Base-by-base conservation (phyloP, 352 stramenopile species). In the Phytopythium sindhum region DNA sequence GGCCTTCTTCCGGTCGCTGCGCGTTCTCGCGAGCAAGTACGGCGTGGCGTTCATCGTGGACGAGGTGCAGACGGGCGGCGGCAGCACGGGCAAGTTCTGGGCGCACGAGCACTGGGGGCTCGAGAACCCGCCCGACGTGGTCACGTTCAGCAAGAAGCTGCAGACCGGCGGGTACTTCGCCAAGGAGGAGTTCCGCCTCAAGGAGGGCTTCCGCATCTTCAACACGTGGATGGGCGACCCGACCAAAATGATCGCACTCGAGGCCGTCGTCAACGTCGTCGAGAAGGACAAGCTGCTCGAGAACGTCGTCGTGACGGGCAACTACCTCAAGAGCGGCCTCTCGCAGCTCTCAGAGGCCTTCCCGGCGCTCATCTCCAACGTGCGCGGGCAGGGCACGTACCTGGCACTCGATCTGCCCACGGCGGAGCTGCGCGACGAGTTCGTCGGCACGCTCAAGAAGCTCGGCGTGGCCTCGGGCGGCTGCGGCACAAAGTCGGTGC, bases 141-240 rank as follows among this genome's bases (percentile, higher is more conserved):
- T 95, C 56, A 95, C 86, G 11, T 95, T 95, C 61, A 91, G 81
- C 55, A 95, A 95, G 69, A 95, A 93, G 65, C 75, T 95, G 65
- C 86, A 95, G 65, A 93, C 83, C 6, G 86, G 84, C 47, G 86
- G 86, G 14, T 95, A 90, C 65, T 95, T 88, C 63, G 80, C 82
- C 28, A 95, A 93, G 73, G 54, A 78, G 23, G 76, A 90, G 52
- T 90, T 93, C 60, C 86, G 82, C 23, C 61, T 89, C 14, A 65
- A 63, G 33, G 84, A 95, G 55, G 77, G 78, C 8, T 95, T 90
- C 64, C 86, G 86, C 47, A 93, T 93, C 45, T 95, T 95, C 71
- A 95, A 95, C 74, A 95, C 86, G 59, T 95, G 86, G 86, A 95
- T 95, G 86, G 86, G 86, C 51, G 86, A 95, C 63, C 86, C 86